Evolutionary conservation across 2,329 filamentous ascomycete genomes (phyloP), one percentile per base, ranked within the genome.

Genomic region (Cryoendolithus antarcticus): DNA sequence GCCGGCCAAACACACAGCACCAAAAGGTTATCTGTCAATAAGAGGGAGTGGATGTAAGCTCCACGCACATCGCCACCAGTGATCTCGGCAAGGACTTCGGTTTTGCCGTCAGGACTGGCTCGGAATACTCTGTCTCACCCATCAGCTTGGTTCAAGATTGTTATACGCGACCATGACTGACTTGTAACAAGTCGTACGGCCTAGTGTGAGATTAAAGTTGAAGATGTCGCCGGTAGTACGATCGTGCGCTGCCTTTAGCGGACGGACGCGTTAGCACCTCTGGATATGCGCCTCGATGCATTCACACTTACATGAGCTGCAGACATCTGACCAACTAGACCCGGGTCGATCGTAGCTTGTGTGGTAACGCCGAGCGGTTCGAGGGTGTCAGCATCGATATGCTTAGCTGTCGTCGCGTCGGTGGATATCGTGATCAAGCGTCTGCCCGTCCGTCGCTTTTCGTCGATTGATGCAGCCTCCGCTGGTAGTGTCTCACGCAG

Each of bases 31-130:
- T 74, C 62, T 0, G 82, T 81, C 19, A 93, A 60, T 51, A 86
- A 85, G 50, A 89, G 71, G 6, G 83, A 89, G 61, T 93, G 86
- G n/a, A 93, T 74, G 51, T 91, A 93, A 0, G 82, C 78, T 0
- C 80, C 63, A 2, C 62, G 62, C 3, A 70, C 56, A 3, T 66
- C 62, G 3, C 61, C 58, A 3, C 63, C 66, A 0, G 61, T 58
- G 43, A 91, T 73, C 0, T 72, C 77, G 3, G 83, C 83, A 0
- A 93, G 69, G 11, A 91, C 77, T 0, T 75, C 71, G 0, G 82
- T 84, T 39, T 74, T 63, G 0, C 79, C 81, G 0, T 67, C 56
- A 0, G 75, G 72, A 11, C 71, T 78, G 2, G 76, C 72, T 1
- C 70, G 63, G 57, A 88, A 91, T 10, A 91, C 54, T 8, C 24